Percentiles rank a stretch among this genome's conserved stretches.
Conservation (phyloP, 371 early-diverging fungal genomes). For the Entomophthora muscae region DNA sequence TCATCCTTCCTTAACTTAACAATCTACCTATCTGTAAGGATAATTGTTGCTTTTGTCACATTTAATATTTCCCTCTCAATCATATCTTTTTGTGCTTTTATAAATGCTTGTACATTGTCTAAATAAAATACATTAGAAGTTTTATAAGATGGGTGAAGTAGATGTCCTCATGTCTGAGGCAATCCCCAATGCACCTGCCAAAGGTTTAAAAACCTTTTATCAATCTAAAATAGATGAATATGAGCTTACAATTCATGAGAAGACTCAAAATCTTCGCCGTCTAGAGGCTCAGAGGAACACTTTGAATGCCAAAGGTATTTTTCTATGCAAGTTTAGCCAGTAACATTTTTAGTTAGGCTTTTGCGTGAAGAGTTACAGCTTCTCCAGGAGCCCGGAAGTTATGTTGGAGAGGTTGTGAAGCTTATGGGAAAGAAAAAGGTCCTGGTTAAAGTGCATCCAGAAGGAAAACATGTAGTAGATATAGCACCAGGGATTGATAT, state of each 20-base stretch:
- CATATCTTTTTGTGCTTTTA: no score
- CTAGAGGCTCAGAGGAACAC: slow-evolving; percentile 97
- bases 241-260: slow-evolving; percentile 70
- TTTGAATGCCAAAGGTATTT: slow-evolving; percentile 80
- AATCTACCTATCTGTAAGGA: no score
- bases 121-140: no score
- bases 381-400: slow-evolving; percentile 94
- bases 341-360: slow-evolving; percentile 56
- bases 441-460: slow-evolving; percentile 97
- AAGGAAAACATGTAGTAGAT: slow-evolving; percentile 98
- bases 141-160: not conserved
- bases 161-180: not conserved
- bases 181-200: not conserved
- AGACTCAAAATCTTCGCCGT: slow-evolving; percentile 89
- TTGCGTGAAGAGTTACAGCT: slow-evolving; percentile 95
- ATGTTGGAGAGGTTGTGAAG: slow-evolving; percentile 98
- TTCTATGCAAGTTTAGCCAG: not conserved
- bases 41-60: no score
- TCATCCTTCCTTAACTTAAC: no score
- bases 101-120: no score
- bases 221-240: slow-evolving; percentile 71
- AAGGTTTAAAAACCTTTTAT: slow-evolving; percentile 31
- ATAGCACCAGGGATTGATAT: slow-evolving; percentile 84
- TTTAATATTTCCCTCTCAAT: no score
- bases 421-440: slow-evolving; percentile 99